Percentiles rank a stretch among this genome's conserved stretches.
Evolutionary conservation across 768 basidiomycete genomes (phyloP).

Genomic region (Macrolepiota dolichaula): DNA sequence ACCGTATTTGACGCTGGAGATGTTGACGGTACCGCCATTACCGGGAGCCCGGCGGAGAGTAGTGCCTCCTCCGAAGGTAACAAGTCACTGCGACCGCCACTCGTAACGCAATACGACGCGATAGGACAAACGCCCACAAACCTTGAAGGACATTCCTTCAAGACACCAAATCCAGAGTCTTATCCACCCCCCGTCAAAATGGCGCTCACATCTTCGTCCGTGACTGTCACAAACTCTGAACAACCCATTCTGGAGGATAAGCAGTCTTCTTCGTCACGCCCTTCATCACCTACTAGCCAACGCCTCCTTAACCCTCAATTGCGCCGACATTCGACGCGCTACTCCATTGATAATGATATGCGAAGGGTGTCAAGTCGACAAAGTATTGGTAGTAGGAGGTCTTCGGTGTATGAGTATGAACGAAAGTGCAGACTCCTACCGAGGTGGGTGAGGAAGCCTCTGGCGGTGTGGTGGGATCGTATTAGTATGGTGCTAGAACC

Average conservation of each 20-base stretch:
- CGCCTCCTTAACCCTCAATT: background rate
- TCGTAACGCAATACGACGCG: slow-evolving; percentile 6
- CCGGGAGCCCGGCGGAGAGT: slow-evolving; percentile 9
- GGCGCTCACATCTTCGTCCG: background rate
- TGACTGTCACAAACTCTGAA: background rate
- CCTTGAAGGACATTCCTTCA: slow-evolving; percentile 8
- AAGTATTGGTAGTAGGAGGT: slow-evolving; percentile 24
- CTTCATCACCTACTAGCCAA: background rate
- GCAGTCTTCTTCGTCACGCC: background rate
- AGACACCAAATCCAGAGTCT: background rate
- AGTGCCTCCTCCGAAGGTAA: background rate
- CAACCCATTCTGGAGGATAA: background rate
- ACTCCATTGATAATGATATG: background rate
- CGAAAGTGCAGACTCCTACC: slow-evolving; percentile 45
- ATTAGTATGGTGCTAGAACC: slow-evolving; percentile 68
- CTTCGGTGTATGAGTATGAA: slow-evolving; percentile 41
- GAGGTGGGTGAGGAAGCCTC: slow-evolving; percentile 50
- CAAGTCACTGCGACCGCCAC: background rate
- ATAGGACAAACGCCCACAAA: background rate
- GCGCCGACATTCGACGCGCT: background rate
- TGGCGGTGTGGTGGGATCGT: slow-evolving; percentile 68
- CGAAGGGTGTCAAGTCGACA: slow-evolving; percentile 12
- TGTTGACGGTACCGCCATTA: slow-evolving; percentile 20
- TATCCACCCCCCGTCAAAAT: background rate
- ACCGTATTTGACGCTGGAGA: slow-evolving; percentile 32